These are phyloP conservation scores for Phaeosphaeriaceae sp. DNA, from an alignment of 2,329 filamentous ascomycete genomes.

Conservation along the genomic window DNA sequence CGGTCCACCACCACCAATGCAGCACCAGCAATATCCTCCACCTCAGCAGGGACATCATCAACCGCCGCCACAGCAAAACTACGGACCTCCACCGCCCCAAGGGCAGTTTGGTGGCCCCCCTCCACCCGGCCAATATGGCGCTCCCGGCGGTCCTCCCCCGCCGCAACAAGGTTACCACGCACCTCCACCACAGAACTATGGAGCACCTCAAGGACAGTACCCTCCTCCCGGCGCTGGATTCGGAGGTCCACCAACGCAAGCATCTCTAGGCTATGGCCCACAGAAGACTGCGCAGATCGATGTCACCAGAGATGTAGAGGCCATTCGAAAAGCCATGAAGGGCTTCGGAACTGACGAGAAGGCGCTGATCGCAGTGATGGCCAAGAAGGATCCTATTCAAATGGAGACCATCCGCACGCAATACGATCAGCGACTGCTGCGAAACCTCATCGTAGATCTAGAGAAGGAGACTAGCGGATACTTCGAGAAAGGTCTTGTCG, in stretches of 20 bases:
- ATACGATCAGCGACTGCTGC: constrained; percentile 68
- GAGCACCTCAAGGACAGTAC: neutral
- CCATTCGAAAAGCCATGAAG: constrained; percentile 84
- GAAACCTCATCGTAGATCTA: constrained; percentile 77
- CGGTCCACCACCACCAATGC: neutral
- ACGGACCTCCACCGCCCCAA: constrained; percentile 38
- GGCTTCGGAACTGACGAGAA: constrained; percentile 91
- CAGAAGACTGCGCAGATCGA: constrained; percentile 67
- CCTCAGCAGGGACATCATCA: constrained; percentile 35
- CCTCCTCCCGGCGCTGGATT: constrained; percentile 29
- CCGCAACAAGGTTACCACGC: neutral
- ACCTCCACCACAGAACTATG: neutral
- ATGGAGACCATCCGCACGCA: constrained; percentile 66
- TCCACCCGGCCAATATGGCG: constrained; percentile 11
- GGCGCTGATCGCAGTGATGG: constrained; percentile 72
- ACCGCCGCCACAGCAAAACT: constrained; percentile 29
- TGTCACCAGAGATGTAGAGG: constrained; percentile 71
- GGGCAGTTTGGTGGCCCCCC: constrained; percentile 28
- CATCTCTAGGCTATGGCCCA: constrained; percentile 75
- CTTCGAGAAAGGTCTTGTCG: constrained; percentile 76
- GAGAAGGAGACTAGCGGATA: constrained; percentile 76
- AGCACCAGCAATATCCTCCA: neutral
- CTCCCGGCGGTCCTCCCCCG: neutral
- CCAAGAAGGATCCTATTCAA: constrained; percentile 79
- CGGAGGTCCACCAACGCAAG: constrained; percentile 52